Evolutionary conservation across 176 grass and related monocot species (phyloP).

Genomic region (Lolium rigidum): DNA sequence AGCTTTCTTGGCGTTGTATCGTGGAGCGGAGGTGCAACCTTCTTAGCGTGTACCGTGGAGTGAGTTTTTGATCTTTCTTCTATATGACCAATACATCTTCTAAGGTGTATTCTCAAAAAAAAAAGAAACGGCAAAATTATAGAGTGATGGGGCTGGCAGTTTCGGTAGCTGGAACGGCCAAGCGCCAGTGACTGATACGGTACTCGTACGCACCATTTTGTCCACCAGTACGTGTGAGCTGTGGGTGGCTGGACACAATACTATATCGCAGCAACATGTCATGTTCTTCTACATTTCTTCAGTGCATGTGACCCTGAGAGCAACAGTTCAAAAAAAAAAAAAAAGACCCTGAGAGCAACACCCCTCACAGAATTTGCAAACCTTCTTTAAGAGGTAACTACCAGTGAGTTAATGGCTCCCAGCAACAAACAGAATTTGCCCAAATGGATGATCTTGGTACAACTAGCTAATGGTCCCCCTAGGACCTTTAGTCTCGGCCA

Average conservation of each 20-base stretch:
- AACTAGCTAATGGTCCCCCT: no score
- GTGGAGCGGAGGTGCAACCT: no score
- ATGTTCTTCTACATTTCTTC: not conserved
- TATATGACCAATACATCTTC: no score
- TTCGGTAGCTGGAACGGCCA: slow-evolving; percentile 19
- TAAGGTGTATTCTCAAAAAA: no score
- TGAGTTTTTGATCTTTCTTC: no score
- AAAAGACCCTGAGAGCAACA: no score
- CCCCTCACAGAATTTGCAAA: not conserved
- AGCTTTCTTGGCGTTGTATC: no score
- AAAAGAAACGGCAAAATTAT: not conserved
- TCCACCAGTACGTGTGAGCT: slow-evolving; percentile 9
- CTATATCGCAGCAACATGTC: not conserved
- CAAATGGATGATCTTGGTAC: not conserved
- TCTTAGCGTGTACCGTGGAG: no score
- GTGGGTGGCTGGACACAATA: not conserved
- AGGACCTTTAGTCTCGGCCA: no score
- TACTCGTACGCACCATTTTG: slow-evolving; percentile 27
- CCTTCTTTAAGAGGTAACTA: not conserved
- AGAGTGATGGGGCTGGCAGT: not conserved
- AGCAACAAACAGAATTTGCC: slow-evolving; percentile 17
- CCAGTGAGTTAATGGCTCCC: not conserved
- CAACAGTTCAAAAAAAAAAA: no score
- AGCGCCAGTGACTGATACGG: slow-evolving; percentile 1
- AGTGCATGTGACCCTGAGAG: slow-evolving; percentile 35